Base-by-base conservation (phyloP, 2,329 filamentous ascomycete genomes). In the Hyphodiscus sp. region DNA sequence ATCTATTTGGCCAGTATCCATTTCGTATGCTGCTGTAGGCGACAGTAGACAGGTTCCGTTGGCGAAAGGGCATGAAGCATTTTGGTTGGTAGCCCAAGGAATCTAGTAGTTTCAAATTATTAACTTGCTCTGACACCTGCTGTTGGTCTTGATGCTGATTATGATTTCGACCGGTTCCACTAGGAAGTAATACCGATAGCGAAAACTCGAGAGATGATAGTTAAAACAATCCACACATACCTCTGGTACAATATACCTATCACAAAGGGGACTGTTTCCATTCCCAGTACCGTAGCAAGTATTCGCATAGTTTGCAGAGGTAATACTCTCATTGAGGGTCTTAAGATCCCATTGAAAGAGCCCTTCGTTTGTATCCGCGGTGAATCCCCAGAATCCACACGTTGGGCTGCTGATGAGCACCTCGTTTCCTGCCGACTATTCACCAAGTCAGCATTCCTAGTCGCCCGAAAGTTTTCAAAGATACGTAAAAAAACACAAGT, bases 1-100 rank as follows among this genome's bases (percentile, higher is more conserved):
- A 46, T 58, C 56, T 18, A 58, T 20, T 11, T 16, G 19, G 10
- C 56, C 56, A 10, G 56, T 58, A 26, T 58, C 56, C 50, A 58
- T 53, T 29, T 54, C 30, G 41, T 50, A 53, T 11, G 53, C 33
- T 13, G 47, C 33, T 10, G 20, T 53, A 23, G 19, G 33, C 13
- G 42, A 20, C 11, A 38, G 20, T n/a, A 44, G 20, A 48, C 56
- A 58, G 46, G 45, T 45, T 18, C 45, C 44, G 7, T 43, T 19
- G 10, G 19, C 48, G 45, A 58, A 58, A 33, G 56, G 56, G 45
- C 56, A 58, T 8, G 38, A 33, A 7, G 53, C 50, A 45, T 58
- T 53, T 29, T 20, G n/a, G n/a, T 56, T 48, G 1, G 29, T 45
- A 6, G 33, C 11, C 33, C 33, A 38, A 38, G 33, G 33, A 10